Evolutionary conservation across 306 rosid genomes (phyloP).

Genomic region (Adenanthera pavonina): DNA sequence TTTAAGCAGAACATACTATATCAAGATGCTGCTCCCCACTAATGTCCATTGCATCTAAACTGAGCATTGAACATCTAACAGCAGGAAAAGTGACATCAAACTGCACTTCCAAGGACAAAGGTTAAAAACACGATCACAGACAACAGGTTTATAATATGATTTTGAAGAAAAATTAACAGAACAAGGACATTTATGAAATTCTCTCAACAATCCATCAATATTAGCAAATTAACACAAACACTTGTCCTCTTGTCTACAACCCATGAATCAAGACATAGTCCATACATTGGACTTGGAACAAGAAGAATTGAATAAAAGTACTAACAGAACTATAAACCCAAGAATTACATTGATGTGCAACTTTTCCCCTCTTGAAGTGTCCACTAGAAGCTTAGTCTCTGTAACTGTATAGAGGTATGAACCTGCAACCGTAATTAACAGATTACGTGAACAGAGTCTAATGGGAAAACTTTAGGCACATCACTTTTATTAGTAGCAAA

Average conservation of each 20-base stretch:
- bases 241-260: constrained; percentile 17
- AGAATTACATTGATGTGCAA: constrained; percentile 71
- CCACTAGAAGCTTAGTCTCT: constrained; percentile 85
- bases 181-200: constrained; percentile 20
- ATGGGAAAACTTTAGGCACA: constrained; percentile 15
- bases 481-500: constrained; percentile 16
- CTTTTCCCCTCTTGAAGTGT: constrained; percentile 85
- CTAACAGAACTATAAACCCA: constrained; percentile 23
- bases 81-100: constrained; percentile 92
- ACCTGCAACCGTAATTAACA: constrained; percentile 56
- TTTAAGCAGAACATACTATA: constrained; percentile 65
- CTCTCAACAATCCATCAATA: constrained; percentile 28
- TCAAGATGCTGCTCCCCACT: constrained; percentile 94
- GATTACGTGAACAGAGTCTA: constrained; percentile 17
- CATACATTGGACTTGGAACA: constrained; percentile 31
- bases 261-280: constrained; percentile 25
- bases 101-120: constrained; percentile 58
- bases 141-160: background rate
- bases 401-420: constrained; percentile 70
- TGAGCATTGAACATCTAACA: constrained; percentile 86
- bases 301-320: constrained; percentile 12
- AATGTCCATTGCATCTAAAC: constrained; percentile 85
- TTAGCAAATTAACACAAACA: constrained; percentile 12
- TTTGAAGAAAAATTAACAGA: constrained; percentile 9
- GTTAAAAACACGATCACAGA: constrained; percentile 23